These are phyloP conservation scores for Sporothrix pallida DNA, from an alignment of 2,329 filamentous ascomycete genomes.

Conservation along the genomic window DNA sequence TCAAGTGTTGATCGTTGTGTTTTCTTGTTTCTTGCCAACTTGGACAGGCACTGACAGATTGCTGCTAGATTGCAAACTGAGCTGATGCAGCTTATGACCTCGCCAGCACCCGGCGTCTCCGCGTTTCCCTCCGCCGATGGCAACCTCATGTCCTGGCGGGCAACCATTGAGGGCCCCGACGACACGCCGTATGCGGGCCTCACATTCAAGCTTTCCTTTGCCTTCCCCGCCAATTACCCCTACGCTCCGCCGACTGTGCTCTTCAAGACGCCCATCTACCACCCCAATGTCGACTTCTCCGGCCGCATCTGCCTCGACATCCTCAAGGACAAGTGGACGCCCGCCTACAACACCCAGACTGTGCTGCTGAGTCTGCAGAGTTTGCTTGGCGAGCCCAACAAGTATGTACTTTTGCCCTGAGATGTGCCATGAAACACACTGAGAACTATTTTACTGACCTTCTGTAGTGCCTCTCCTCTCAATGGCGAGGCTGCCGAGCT, in stretches of 20 bases:
- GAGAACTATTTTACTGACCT: slow-evolving; percentile 36
- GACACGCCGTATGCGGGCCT: slow-evolving; percentile 90
- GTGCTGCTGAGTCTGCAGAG: slow-evolving; percentile 94
- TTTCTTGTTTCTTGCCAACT: too few species aligned
- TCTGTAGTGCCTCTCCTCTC: slow-evolving; percentile 79
- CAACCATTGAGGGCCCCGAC: slow-evolving; percentile 87
- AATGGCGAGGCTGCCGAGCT: slow-evolving; percentile 96
- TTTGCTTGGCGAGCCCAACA: slow-evolving; percentile 94
- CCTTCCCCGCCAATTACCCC: slow-evolving; percentile 91
- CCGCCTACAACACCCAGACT: slow-evolving; percentile 94
- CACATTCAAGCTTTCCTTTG: slow-evolving; percentile 88
- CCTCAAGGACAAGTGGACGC: slow-evolving; percentile 98
- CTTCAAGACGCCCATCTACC: slow-evolving; percentile 99
- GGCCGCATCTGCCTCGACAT: slow-evolving; percentile 98
- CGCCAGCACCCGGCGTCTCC: slow-evolving; percentile 88
- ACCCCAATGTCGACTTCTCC: slow-evolving; percentile 97
- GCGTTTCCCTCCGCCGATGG: slow-evolving; percentile 91
- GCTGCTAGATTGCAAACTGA: slow-evolving; percentile 83
- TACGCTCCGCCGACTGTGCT: slow-evolving; percentile 89
- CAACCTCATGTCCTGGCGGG: slow-evolving; percentile 90
- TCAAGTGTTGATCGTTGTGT: not conserved
- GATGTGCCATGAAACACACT: too few species aligned
- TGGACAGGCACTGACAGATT: slow-evolving; percentile 11
- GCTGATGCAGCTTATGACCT: slow-evolving; percentile 98
- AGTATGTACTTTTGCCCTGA: slow-evolving; percentile 59